Percentiles rank a stretch among this genome's conserved stretches.
Conservation (phyloP, 2,329 filamentous ascomycete genomes). For the Pseudophaeomoniella oleicola region DNA sequence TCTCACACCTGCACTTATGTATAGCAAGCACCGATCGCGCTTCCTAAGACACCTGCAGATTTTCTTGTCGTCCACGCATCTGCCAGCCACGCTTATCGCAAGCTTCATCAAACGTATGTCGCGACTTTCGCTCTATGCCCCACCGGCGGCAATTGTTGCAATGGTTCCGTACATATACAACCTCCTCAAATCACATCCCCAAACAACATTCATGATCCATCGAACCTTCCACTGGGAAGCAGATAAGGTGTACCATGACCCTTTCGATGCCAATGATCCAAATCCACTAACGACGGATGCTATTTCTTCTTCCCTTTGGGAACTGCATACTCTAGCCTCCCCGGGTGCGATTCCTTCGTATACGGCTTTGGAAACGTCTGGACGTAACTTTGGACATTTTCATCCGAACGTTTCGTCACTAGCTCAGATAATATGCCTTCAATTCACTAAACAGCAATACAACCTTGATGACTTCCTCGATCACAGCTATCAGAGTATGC, state of each 20-base stretch:
- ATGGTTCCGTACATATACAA: slow-evolving; percentile 94
- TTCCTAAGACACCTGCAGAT: slow-evolving; percentile 88
- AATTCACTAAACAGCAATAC: slow-evolving; percentile 92
- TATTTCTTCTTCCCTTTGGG: slow-evolving; percentile 90
- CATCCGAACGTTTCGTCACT: slow-evolving; percentile 94
- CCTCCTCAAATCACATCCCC: slow-evolving; percentile 74
- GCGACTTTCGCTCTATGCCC: slow-evolving; percentile 69
- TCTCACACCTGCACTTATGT: slow-evolving; percentile 69
- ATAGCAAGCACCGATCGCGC: slow-evolving; percentile 84
- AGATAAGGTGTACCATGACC: slow-evolving; percentile 50
- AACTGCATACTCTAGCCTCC: slow-evolving; percentile 71
- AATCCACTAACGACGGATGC: slow-evolving; percentile 78
- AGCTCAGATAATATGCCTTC: slow-evolving; percentile 84
- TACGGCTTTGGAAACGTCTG: background rate
- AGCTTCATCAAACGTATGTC: slow-evolving; percentile 94
- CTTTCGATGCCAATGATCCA: slow-evolving; percentile 58
- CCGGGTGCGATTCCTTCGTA: background rate
- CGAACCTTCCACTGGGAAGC: slow-evolving; percentile 46
- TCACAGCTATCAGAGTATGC: slow-evolving; percentile 64
- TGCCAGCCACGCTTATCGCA: slow-evolving; percentile 78
- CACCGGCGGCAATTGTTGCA: slow-evolving; percentile 76
- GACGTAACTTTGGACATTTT: slow-evolving; percentile 56
- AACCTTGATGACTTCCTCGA: slow-evolving; percentile 96
- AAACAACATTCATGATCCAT: slow-evolving; percentile 93
- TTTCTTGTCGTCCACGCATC: slow-evolving; percentile 80